A percentile compares a stretch with the other conserved stretches of the same genome.
Conservation (phyloP, 2,329 filamentous ascomycete species). For the Fusarium bactridioides region DNA sequence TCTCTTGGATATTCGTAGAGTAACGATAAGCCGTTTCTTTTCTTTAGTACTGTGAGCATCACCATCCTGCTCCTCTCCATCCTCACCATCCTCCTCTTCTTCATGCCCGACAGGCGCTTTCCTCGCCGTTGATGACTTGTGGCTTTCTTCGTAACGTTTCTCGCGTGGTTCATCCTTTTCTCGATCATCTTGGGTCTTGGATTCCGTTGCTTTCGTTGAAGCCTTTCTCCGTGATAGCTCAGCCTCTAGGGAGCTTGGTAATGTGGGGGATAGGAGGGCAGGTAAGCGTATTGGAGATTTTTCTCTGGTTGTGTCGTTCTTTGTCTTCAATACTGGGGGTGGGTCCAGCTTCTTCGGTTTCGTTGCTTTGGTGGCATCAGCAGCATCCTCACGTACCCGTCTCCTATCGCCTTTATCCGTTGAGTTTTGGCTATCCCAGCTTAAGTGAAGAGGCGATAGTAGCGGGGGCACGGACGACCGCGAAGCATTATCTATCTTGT, state of each 20-base stretch:
- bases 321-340: constrained; percentile 41
- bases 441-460: constrained; percentile 60
- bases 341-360: constrained; percentile 45
- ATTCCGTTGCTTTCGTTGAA: constrained; percentile 31
- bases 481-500: constrained; percentile 48
- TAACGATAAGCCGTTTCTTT: constrained; percentile 51
- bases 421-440: constrained; percentile 52
- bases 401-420: constrained; percentile 45
- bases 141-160: constrained; percentile 30
- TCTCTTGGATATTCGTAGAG: constrained; percentile 58
- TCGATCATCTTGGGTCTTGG: constrained; percentile 27
- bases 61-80: constrained; percentile 44
- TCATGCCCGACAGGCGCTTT: constrained; percentile 43
- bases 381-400: constrained; percentile 43
- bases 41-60: constrained; percentile 42
- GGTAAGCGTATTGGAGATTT: constrained; percentile 53
- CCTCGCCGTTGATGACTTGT: constrained; percentile 32
- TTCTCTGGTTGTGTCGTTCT: constrained; percentile 48
- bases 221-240: constrained; percentile 46
- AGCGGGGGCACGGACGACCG: constrained; percentile 59
- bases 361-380: constrained; percentile 40
- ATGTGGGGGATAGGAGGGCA: constrained; percentile 62
- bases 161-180: constrained; percentile 31
- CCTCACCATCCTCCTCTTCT: constrained; percentile 48
- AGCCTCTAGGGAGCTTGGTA: constrained; percentile 60